Base-by-base conservation (phyloP, 352 stramenopile genomes). In the Plasmopara halstedii region DNA sequence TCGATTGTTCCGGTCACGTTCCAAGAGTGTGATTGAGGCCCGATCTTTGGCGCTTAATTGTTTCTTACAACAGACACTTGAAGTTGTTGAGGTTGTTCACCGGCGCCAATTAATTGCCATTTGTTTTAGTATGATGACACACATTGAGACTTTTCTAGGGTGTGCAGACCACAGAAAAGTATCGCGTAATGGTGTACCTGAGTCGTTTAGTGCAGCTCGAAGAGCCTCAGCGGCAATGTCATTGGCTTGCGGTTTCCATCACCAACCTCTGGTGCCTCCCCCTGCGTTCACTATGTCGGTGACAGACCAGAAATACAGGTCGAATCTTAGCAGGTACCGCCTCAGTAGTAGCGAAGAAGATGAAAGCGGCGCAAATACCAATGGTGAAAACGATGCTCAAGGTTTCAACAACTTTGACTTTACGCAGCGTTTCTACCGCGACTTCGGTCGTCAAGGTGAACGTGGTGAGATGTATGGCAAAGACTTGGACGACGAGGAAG, bases 101-200 rank as follows among this genome's bases (percentile, higher is more conserved):
- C 69, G 72, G 38, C 68, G 74, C 33, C 62, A 74, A 40, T 56
- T 84, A 33, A 84, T 86, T 47, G 67, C 77, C 14, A 61, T 84
- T 57, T 83, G 76, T 52, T 88, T 86, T 48, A 81, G 74, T 38
- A 64, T 86, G 57, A 81, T 70, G 70, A 81, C 62, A 3, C 66
- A 77, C 25, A 66, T 88, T 29, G 77, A 88, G 35, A 42, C 48
- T 7, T 88, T 88, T 48, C 62, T 88, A 11, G 72, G 83, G 37
- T 77, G 60, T 42, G 46, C 42, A 38, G 53, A 52, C 20, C 67
- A 86, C 49, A 48, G 38, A 17, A 26, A 56, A 34, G 50, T 34
- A 4, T 33, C 43, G 9, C 25, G 38, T 21, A 25, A 53, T 26
- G 44, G 43, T 18, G 37, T 48, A 22, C 22, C 54, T 15, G 14